Base-by-base conservation (phyloP, 257 asterid genomes). In the Agastache rugosa region DNA sequence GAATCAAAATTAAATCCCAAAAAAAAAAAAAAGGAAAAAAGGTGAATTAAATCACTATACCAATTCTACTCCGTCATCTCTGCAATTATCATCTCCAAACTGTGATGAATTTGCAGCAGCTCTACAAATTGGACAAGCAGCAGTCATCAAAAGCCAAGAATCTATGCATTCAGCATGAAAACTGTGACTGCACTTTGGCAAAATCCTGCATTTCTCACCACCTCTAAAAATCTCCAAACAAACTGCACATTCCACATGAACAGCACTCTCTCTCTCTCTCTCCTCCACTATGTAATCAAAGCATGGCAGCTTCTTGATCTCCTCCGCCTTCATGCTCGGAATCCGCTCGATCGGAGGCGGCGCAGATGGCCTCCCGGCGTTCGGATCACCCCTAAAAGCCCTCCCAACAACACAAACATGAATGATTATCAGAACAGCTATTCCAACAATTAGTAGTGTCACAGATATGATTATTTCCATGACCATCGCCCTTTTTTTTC, bases 131-230 rank as follows among this genome's bases (percentile, higher is more conserved):
- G 96, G 96, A 53, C 96, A 90, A 55, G 82, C 86, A 39, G 74
- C 95, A 39, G 89, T 79, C 59, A 84, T 78, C 75, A 74, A 6
- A 35, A 90, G 82, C 96, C 96, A 90, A 4, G 83, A 80, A 81
- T 88, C 96, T 42, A 90, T 83, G 56, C 96, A 90, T 6, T 77
- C 84, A 45, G 73, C 86, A 81, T 90, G 96, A 55, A 88, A 90
- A 44, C 80, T 47, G 27, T 90, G 95, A 1, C 60, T 72, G 4
- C 96, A 90, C 8, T 70, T 77, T 0, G 91, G 90, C 84, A 90
- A 66, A 48, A 78, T 37, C 58, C 91, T 84, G 77, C 96, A 90
- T 71, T 74, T 84, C 11, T 90, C 95, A 68, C 96, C 96, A 44
- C 8, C 66, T 55, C 41, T 78, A 64, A 85, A 87, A 25, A 41